These are phyloP conservation scores for Puccinia triticina DNA, from an alignment of 1,284 basidiomycete genomes.

Conservation along the genomic window DNA sequence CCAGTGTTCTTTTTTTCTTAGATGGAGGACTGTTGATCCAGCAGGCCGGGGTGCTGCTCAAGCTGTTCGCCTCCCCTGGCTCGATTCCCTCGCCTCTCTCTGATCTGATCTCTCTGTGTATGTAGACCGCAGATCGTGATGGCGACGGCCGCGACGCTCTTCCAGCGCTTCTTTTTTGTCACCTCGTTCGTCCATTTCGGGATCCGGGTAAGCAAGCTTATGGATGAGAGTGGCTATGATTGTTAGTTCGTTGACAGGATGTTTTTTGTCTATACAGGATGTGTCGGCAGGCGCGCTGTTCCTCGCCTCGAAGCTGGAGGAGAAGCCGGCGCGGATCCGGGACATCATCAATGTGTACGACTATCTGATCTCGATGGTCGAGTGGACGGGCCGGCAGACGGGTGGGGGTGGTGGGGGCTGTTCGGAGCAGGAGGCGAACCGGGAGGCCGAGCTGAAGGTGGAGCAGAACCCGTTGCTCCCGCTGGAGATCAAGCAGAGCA, in stretches of 20 bases:
- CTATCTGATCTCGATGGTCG: slow-evolving; percentile 65
- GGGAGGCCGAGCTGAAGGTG: slow-evolving; percentile 33
- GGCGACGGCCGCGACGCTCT: slow-evolving; percentile 91
- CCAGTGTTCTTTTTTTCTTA: slow-evolving; percentile 30
- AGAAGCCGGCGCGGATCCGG: slow-evolving; percentile 84
- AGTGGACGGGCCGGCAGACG: slow-evolving; percentile 3
- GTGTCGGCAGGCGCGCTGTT: slow-evolving; percentile 90
- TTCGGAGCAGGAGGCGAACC: not conserved
- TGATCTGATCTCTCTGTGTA: not conserved
- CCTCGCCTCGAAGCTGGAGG: slow-evolving; percentile 92
- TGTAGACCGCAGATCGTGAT: slow-evolving; percentile 91
- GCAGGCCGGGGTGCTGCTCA: slow-evolving; percentile 85
- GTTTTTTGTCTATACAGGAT: slow-evolving; percentile 68
- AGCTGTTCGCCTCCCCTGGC: slow-evolving; percentile 68
- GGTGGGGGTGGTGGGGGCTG: not conserved
- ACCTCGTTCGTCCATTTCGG: slow-evolving; percentile 91
- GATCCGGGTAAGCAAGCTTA: slow-evolving; percentile 72
- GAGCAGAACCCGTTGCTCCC: slow-evolving; percentile 41
- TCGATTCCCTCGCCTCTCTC: not conserved
- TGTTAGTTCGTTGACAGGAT: too few relatives aligned
- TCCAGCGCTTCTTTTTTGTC: slow-evolving; percentile 96
- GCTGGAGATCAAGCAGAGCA: slow-evolving; percentile 42
- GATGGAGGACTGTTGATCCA: slow-evolving; percentile 75
- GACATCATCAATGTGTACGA: slow-evolving; percentile 95
- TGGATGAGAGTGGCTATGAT: not conserved